Evolutionary conservation across 345 rosid genomes (phyloP), one percentile per base, ranked within the genome.

Genomic region (Arabidopsis arenosa): DNA sequence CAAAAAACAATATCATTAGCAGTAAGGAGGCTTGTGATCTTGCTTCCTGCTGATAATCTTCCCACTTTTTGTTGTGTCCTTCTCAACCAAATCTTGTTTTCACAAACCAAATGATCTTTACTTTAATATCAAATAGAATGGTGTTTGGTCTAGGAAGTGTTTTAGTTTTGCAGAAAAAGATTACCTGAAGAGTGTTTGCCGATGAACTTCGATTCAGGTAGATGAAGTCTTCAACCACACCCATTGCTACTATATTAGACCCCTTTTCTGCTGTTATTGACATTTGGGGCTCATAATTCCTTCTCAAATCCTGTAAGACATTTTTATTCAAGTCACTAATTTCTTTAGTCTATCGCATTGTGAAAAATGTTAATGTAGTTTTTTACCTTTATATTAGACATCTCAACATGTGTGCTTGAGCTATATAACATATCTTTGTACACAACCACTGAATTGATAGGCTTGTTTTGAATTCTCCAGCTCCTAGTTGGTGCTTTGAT

Each of bases 31-130:
- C 96, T 92, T 44, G 96, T 92, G 77, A 94, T 90, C 72, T 72
- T 92, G 85, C 98, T 89, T 56, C 95, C 97, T 61, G 95, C 91
- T 67, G 97, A 88, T 68, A 94, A 65, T 54, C 97, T 90, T 66
- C 97, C 97, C 57, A 90, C 96, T 79, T 90, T 90, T 77, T 92
- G 95, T 8, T 83, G 85, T 73, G 90, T 85, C 32, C 80, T 87
- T 86, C 93, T 88, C 83, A 91, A 62, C 97, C 98, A 93, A 77
- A 93, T 84, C 98, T 91, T 70, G 15, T 77, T 77, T 64, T n/a
- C 75, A 68, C 39, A 61, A 60, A 74, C 62, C 68, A 44, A 35
- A 33, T 43, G 45, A 17, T 10, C 35, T 51, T 51, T 68, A 61
- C 4, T 33, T 61, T 53, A 68, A 18, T 68, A 18, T 43, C 28